Evolutionary conservation across 441 rosid genomes (phyloP).

Genomic region (Flueggea neowawraea): DNA sequence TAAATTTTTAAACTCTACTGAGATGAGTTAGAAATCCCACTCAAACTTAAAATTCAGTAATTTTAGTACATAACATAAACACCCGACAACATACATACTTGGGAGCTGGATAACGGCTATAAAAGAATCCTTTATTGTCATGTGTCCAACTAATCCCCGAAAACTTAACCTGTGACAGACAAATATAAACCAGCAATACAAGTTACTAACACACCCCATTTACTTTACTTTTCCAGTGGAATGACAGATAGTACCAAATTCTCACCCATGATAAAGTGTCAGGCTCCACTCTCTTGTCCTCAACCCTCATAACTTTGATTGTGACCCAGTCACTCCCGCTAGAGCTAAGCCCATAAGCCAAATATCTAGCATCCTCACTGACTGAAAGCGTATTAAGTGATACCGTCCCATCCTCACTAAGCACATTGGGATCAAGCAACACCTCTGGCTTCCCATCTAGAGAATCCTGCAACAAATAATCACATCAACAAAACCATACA

Average conservation of each 20-base stretch:
- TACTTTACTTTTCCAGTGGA: not conserved
- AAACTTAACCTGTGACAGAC: conserved; percentile 68
- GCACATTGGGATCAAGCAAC: conserved; percentile 85
- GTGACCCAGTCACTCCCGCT: conserved; percentile 98
- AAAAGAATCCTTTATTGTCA: conserved; percentile 87
- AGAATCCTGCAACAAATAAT: conserved; percentile 47
- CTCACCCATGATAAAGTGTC: conserved; percentile 89
- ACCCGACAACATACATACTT: conserved; percentile 39
- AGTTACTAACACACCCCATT: not conserved
- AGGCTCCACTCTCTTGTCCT: conserved; percentile 59
- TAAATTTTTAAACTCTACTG: not conserved
- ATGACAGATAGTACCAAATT: conserved; percentile 1
- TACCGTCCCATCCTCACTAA: conserved; percentile 89
- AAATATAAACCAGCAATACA: conserved; percentile 1
- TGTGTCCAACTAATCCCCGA: conserved; percentile 78
- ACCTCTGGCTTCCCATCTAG: conserved; percentile 71
- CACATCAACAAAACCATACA: not conserved
- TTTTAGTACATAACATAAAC: not conserved
- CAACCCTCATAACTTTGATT: conserved; percentile 64
- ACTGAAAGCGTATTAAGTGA: conserved; percentile 49
- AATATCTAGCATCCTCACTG: conserved; percentile 75
- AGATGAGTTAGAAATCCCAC: not conserved
- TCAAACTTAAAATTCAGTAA: not conserved
- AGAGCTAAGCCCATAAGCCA: conserved; percentile 84
- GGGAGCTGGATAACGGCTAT: conserved; percentile 89